Percentiles rank a stretch among this genome's conserved stretches.
These are phyloP conservation scores for Sclerotinia subarctica DNA, from an alignment of 2,329 filamentous ascomycete species.

Conservation along the genomic window DNA sequence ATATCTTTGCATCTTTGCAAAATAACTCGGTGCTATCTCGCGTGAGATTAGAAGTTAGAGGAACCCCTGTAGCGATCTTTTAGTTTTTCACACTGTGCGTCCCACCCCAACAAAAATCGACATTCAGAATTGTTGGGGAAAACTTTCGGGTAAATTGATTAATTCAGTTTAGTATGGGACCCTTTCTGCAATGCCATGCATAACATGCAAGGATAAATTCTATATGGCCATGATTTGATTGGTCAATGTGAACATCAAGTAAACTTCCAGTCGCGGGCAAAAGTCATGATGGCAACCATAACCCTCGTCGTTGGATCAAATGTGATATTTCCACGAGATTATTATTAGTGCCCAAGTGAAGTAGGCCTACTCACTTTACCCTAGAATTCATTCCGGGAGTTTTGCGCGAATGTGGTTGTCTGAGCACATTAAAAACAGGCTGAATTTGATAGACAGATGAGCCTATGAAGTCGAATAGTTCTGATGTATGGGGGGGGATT, in stretches of 20 bases:
- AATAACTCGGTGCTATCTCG: neutral
- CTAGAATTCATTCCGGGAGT: neutral
- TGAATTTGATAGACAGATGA: neutral
- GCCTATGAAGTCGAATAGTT: neutral
- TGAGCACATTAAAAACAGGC: neutral
- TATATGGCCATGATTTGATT: slow-evolving; percentile 11
- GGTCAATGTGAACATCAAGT: slow-evolving; percentile 13
- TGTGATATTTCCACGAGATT: neutral
- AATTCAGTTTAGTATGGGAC: slow-evolving; percentile 5
- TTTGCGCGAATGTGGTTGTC: neutral
- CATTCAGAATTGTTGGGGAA: slow-evolving; percentile 21
- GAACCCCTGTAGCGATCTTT: slow-evolving; percentile 18
- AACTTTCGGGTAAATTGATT: neutral
- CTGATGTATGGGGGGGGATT: neutral
- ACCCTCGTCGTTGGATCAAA: neutral
- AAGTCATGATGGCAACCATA: neutral
- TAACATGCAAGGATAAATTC: neutral
- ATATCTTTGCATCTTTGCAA: neutral
- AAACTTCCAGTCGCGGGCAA: neutral
- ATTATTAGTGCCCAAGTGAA: neutral
- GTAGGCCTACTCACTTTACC: neutral
- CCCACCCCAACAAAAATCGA: slow-evolving; percentile 18
- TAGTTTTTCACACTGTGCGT: too few species aligned
- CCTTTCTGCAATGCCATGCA: slow-evolving; percentile 14
- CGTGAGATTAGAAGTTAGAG: too few species aligned